These are phyloP conservation scores for Corniculantispora saksenae DNA, from an alignment of 2,329 filamentous ascomycete species.

Conservation along the genomic window DNA sequence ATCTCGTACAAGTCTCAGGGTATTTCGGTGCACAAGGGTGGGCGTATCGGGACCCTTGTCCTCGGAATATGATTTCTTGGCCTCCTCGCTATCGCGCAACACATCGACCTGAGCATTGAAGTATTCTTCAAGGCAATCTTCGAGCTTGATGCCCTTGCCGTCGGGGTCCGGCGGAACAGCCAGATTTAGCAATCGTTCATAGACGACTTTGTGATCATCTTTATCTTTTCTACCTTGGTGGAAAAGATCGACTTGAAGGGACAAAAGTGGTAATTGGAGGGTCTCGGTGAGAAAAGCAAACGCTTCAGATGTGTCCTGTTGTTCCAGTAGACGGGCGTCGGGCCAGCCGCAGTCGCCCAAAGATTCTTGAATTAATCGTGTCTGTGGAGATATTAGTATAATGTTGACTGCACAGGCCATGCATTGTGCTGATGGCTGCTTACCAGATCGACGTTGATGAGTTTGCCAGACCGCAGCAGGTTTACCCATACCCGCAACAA, in stretches of 20 bases:
- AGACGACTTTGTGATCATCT: constrained; percentile 93
- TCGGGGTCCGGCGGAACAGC: constrained; percentile 79
- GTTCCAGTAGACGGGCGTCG: constrained; percentile 73
- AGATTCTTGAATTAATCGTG: constrained; percentile 77
- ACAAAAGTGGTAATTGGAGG: constrained; percentile 81
- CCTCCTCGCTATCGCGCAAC: constrained; percentile 66
- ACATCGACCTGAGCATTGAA: constrained; percentile 95
- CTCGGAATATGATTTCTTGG: constrained; percentile 44
- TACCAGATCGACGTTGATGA: constrained; percentile 85
- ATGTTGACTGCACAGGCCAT: background rate
- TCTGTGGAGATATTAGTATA: constrained; percentile 54
- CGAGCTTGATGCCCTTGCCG: constrained; percentile 72
- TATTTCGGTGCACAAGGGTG: constrained; percentile 32
- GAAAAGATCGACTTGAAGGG: constrained; percentile 91
- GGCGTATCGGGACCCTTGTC: constrained; percentile 29
- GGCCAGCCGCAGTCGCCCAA: constrained; percentile 86
- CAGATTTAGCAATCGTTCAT: constrained; percentile 86
- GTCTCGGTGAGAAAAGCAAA: constrained; percentile 94
- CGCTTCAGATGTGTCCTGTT: constrained; percentile 94
- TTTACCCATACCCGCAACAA: constrained; percentile 91
- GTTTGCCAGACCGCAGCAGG: constrained; percentile 77
- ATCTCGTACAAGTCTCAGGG: constrained; percentile 36
- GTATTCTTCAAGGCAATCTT: constrained; percentile 90
- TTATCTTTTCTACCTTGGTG: constrained; percentile 83
- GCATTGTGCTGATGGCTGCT: constrained; percentile 27